These are phyloP conservation scores for Wickerhamiella dianesei DNA, from an alignment of 805 yeast genomes.

Conservation along the genomic window DNA sequence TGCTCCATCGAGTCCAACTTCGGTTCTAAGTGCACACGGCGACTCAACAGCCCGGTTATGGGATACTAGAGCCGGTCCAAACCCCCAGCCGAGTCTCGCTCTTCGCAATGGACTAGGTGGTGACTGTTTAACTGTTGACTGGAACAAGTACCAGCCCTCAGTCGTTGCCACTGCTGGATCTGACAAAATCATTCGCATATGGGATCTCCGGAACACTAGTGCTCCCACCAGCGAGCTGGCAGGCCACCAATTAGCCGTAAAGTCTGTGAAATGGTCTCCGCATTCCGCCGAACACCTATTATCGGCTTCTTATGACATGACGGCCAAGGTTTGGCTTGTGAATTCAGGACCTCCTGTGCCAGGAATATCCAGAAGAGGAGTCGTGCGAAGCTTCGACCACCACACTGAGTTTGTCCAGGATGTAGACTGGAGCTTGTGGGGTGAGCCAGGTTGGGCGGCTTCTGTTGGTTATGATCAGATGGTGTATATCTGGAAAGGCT, in stretches of 20 bases:
- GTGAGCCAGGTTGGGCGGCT: slow-evolving; percentile 89
- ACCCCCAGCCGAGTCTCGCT: slow-evolving; percentile 27
- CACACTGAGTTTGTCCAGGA: slow-evolving; percentile 89
- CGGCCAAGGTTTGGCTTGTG: slow-evolving; percentile 76
- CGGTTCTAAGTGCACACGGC: slow-evolving; percentile 57
- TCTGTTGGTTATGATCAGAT: slow-evolving; percentile 96
- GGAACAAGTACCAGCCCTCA: slow-evolving; percentile 75
- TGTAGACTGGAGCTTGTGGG: slow-evolving; percentile 94
- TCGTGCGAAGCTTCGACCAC: slow-evolving; percentile 42
- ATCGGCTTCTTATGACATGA: slow-evolving; percentile 85
- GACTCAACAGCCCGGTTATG: slow-evolving; percentile 64
- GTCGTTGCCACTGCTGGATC: slow-evolving; percentile 86
- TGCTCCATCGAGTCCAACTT: slow-evolving; percentile 71
- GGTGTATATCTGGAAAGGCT: slow-evolving; percentile 68
- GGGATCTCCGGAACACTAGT: slow-evolving; percentile 70
- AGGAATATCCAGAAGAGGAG: slow-evolving; percentile 27
- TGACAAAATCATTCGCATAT: slow-evolving; percentile 65
- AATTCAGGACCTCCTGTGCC: slow-evolving; percentile 28
- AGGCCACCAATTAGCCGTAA: slow-evolving; percentile 84
- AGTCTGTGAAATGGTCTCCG: slow-evolving; percentile 80
- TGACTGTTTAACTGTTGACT: slow-evolving; percentile 71
- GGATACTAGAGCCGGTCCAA: slow-evolving; percentile 50
- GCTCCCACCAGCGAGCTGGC: slow-evolving; percentile 61
- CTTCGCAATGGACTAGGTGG: slow-evolving; percentile 58
- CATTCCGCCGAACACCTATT: slow-evolving; percentile 59